phyloP scores from a whole-genome alignment of 495 filamentous ascomycete species.

The Xylaria bambusicola region DNA sequence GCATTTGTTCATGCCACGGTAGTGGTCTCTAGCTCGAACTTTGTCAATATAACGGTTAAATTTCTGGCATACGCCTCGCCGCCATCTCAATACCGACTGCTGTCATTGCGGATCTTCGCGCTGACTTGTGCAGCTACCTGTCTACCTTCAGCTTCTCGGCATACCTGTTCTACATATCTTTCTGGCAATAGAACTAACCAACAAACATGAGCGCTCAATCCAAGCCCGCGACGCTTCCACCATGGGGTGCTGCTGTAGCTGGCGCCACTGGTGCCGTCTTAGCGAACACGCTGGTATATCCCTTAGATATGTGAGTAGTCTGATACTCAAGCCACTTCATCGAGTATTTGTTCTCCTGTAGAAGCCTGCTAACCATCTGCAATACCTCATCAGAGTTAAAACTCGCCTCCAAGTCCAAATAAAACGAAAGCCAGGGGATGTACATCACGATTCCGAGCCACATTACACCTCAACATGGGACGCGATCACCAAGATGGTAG shows the following conservation, averaged over 20 bases:
- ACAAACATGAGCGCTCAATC: slow-evolving; percentile 76
- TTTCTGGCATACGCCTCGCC: slow-evolving; percentile 1
- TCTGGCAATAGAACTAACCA: neutral
- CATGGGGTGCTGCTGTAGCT: slow-evolving; percentile 91
- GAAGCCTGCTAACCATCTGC: slow-evolving; percentile 15
- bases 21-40: neutral
- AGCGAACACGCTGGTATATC: slow-evolving; percentile 95
- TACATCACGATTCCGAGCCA: slow-evolving; percentile 45
- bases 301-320: slow-evolving; percentile 83
- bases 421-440: slow-evolving; percentile 58
- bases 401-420: slow-evolving; percentile 97
- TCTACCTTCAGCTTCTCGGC: neutral
- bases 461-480: slow-evolving; percentile 88
- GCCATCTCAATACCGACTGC: neutral
- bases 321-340: neutral
- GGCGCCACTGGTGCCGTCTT: slow-evolving; percentile 92
- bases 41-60: slow-evolving; percentile 19
- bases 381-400: slow-evolving; percentile 67
- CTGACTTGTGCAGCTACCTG: slow-evolving; percentile 4
- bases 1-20: neutral
- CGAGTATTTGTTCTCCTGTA: slow-evolving; percentile 1
- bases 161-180: slow-evolving; percentile 1
- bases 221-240: slow-evolving; percentile 75
- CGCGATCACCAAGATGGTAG: slow-evolving; percentile 82
- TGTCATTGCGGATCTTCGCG: neutral